phyloP scores from a whole-genome alignment of 2,329 filamentous ascomycete species.

The Pseudovirgaria hyperparasitica region DNA sequence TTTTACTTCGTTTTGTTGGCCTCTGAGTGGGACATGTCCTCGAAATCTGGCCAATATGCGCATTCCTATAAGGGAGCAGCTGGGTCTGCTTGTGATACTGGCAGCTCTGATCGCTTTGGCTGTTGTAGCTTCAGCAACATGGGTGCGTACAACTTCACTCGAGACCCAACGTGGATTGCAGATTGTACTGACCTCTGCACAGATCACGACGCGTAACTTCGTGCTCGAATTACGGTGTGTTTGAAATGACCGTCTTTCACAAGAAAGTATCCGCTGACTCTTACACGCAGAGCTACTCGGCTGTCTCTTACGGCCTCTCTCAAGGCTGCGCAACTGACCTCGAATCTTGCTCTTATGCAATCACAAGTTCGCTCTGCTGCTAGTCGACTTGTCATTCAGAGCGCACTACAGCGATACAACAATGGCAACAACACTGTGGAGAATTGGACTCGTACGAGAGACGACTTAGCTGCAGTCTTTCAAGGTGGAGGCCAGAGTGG shows the following conservation, averaged over 20 bases:
- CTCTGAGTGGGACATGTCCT: too few relatives aligned
- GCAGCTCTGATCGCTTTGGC: constrained; percentile 63
- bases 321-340: constrained; percentile 70
- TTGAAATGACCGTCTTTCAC: background rate
- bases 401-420: constrained; percentile 38
- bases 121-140: constrained; percentile 67
- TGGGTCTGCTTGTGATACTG: constrained; percentile 65
- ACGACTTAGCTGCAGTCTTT: constrained; percentile 63
- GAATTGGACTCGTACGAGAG: constrained; percentile 48
- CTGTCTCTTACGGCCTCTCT: constrained; percentile 71
- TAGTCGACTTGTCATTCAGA: constrained; percentile 46
- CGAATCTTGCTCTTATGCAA: constrained; percentile 67
- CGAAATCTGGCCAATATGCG: constrained; percentile 59
- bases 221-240: constrained; percentile 41
- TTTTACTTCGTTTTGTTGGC: too few relatives aligned
- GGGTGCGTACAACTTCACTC: constrained; percentile 18
- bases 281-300: constrained; percentile 35
- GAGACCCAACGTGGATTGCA: constrained; percentile 2
- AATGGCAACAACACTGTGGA: constrained; percentile 40
- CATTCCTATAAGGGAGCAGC: constrained; percentile 77
- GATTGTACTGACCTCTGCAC: background rate
- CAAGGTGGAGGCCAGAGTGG: constrained; percentile 37
- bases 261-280: constrained; percentile 1
- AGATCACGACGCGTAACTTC: constrained; percentile 49
- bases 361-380: constrained; percentile 60